Percentiles rank a stretch among this genome's conserved stretches.
Evolutionary conservation across 768 basidiomycete species (phyloP).

Genomic region (Boletus pseudo-olivaceus): DNA sequence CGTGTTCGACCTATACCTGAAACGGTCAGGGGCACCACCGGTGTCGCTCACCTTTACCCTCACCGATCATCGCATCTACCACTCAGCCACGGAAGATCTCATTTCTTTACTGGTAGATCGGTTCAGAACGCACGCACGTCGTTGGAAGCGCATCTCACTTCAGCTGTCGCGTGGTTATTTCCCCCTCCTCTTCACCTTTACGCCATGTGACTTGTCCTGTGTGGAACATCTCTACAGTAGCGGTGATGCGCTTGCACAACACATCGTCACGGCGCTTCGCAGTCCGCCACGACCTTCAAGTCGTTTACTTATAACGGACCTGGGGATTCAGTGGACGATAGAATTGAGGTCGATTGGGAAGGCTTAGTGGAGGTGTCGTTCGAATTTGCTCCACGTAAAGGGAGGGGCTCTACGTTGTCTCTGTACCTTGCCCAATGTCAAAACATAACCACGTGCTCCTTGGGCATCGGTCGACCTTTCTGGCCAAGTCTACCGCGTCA

Average conservation of each 20-base stretch:
- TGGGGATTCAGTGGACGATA: neutral
- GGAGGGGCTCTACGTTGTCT: conserved; percentile 1
- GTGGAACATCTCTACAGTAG: conserved; percentile 12
- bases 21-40: conserved; percentile 11
- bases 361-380: conserved; percentile 13
- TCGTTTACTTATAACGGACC: conserved; percentile 16
- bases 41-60: conserved; percentile 14
- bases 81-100: conserved; percentile 3
- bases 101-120: conserved; percentile 10
- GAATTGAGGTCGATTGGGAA: conserved; percentile 11
- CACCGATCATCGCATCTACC: conserved; percentile 16
- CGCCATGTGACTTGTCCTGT: conserved; percentile 12
- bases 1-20: conserved; percentile 8
- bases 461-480: conserved; percentile 12
- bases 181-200: conserved; percentile 14
- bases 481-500: conserved; percentile 3
- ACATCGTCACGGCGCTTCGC: neutral
- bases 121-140: conserved; percentile 12
- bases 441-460: conserved; percentile 19
- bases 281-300: conserved; percentile 11
- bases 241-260: neutral
- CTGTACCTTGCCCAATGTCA: conserved; percentile 10
- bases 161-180: conserved; percentile 10
- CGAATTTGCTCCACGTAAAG: conserved; percentile 1
- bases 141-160: conserved; percentile 18